Evolutionary conservation across 179 eudicot genomes (phyloP).

Genomic region (Spinacia oleracea): DNA sequence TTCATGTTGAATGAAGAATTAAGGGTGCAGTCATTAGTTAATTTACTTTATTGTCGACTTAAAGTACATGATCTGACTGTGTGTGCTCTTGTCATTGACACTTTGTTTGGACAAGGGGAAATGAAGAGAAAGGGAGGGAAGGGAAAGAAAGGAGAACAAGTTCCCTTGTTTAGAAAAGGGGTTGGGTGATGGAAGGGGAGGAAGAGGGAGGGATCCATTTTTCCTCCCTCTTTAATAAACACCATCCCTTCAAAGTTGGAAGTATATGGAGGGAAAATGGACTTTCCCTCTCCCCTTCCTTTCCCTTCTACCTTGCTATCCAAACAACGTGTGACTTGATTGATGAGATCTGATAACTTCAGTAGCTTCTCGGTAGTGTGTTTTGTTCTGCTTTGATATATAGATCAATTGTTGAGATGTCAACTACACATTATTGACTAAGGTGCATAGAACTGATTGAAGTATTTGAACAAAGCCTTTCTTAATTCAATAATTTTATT

Average conservation of each 20-base stretch:
- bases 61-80: background rate
- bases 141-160: no score
- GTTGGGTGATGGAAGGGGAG: no score
- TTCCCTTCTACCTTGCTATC: background rate
- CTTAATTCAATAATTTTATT: background rate
- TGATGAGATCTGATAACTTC: background rate
- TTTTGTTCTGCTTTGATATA: background rate
- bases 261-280: no score
- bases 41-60: background rate
- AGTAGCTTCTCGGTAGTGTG: background rate
- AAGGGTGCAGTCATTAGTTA: background rate
- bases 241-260: no score
- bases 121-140: no score
- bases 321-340: background rate
- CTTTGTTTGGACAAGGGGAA: background rate
- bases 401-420: background rate
- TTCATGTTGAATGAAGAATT: background rate
- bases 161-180: no score
- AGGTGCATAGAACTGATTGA: background rate
- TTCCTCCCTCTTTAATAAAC: no score
- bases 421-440: background rate
- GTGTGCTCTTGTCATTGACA: background rate
- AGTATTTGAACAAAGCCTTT: background rate
- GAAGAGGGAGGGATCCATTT: no score
- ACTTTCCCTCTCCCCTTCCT: no score